phyloP scores from a whole-genome alignment of 805 yeast species.

The Cyberlindnera maritima region DNA sequence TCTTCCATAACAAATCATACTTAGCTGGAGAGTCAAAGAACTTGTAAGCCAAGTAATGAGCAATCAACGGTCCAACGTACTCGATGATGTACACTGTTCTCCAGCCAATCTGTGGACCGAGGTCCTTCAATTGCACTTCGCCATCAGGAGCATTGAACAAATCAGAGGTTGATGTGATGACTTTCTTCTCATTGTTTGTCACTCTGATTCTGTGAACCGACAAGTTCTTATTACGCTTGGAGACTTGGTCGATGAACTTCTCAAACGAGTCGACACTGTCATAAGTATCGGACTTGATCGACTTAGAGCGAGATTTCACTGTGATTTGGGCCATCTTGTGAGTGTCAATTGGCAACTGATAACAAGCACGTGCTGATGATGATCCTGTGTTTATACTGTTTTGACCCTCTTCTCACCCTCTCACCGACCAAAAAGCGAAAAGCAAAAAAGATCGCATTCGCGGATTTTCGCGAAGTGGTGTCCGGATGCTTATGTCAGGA shows the following conservation, averaged over 20 bases:
- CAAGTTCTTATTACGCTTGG: constrained; percentile 40
- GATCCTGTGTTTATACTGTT: background rate
- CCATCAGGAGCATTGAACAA: constrained; percentile 13
- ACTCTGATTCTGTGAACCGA: constrained; percentile 56
- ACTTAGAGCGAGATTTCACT: constrained; percentile 60
- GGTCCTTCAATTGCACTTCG: constrained; percentile 69
- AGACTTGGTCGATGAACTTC: constrained; percentile 42
- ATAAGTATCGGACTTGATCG: constrained; percentile 46
- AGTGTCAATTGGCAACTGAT: too few relatives aligned
- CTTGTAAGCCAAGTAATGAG: constrained; percentile 68
- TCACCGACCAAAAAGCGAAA: background rate
- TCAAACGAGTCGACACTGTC: constrained; percentile 31
- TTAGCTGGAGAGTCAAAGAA: constrained; percentile 24
- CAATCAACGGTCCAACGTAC: constrained; percentile 83
- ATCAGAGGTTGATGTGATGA: constrained; percentile 16
- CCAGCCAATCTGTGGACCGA: constrained; percentile 94
- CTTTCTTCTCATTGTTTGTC: constrained; percentile 28
- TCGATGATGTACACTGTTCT: constrained; percentile 84
- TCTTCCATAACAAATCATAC: constrained; percentile 32
- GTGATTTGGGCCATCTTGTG: constrained; percentile 29
- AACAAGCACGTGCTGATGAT: too few relatives aligned
- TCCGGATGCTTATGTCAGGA: background rate
- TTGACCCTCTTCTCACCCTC: background rate
- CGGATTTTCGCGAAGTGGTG: background rate
- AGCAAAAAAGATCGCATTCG: background rate